Conservation (phyloP, 2,329 filamentous ascomycete genomes). For the Catunica adiposa region DNA sequence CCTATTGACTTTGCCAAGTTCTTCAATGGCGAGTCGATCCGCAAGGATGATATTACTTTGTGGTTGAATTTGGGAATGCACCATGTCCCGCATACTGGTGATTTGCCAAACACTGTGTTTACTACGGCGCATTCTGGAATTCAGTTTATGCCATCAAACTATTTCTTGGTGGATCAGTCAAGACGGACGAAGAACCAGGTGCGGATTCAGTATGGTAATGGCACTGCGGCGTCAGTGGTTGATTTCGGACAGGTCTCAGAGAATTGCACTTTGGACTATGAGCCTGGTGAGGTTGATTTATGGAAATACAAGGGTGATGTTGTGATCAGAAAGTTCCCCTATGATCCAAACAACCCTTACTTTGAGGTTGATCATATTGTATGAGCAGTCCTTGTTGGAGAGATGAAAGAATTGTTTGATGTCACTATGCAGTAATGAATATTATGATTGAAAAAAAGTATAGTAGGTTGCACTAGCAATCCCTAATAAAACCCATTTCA, state of each 20-base stretch:
- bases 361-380: slow-evolving; percentile 14
- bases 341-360: slow-evolving; percentile 15
- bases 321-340: slow-evolving; percentile 16
- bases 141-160: slow-evolving; percentile 22
- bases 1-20: slow-evolving; percentile 31
- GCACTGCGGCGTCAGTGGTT: slow-evolving; percentile 19
- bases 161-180: slow-evolving; percentile 10
- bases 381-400: no score
- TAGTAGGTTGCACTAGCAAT: no score
- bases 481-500: no score
- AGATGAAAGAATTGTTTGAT: background rate
- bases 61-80: slow-evolving; percentile 41
- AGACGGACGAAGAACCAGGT: slow-evolving; percentile 22
- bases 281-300: slow-evolving; percentile 19
- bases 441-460: no score
- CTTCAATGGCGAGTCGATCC: slow-evolving; percentile 19
- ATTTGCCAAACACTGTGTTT: slow-evolving; percentile 21
- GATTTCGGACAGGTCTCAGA: slow-evolving; percentile 22
- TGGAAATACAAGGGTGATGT: slow-evolving; percentile 19
- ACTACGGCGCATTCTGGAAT: slow-evolving; percentile 21
- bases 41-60: slow-evolving; percentile 26
- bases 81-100: slow-evolving; percentile 34
- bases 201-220: slow-evolving; percentile 24
- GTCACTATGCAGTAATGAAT: no score
- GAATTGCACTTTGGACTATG: slow-evolving; percentile 20